A percentile compares a stretch with the other conserved stretches of the same genome.
Evolutionary conservation across 495 filamentous ascomycete genomes (phyloP).

Genomic region (Aspergillus heteromorphus): DNA sequence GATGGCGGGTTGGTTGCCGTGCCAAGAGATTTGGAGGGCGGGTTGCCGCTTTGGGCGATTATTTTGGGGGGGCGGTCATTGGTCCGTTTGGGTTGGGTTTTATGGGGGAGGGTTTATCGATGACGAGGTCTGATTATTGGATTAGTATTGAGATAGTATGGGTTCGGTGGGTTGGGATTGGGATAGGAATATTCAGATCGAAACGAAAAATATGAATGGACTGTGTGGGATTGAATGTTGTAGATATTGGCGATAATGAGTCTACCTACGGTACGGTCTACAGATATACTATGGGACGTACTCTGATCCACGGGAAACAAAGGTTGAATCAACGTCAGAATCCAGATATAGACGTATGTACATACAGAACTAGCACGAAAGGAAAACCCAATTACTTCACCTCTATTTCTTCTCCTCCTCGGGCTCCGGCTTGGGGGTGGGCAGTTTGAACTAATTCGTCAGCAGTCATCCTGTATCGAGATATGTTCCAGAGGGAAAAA

Average conservation of each 20-base stretch:
- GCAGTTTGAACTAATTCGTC: conserved; percentile 70
- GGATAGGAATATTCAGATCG: too few species aligned
- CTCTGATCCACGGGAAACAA: background rate
- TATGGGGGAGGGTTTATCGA: too few species aligned
- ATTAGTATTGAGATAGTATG: too few species aligned
- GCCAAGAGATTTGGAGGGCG: background rate
- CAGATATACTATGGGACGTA: background rate
- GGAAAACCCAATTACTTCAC: conserved; percentile 35
- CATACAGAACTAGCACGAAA: conserved; percentile 34
- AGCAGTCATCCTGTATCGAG: background rate
- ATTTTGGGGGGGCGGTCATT: conserved; percentile 2
- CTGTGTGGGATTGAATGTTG: too few species aligned
- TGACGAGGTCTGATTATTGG: too few species aligned
- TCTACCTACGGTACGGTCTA: background rate
- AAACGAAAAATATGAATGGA: too few species aligned
- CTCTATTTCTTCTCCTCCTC: conserved; percentile 91
- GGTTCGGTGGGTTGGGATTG: too few species aligned
- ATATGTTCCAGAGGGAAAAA: background rate
- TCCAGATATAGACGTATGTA: conserved; percentile 41
- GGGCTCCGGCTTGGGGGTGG: conserved; percentile 89
- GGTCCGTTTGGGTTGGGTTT: background rate
- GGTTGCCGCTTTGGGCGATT: background rate
- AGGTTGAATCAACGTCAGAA: conserved; percentile 15
- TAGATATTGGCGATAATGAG: too few species aligned
- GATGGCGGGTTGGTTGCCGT: background rate